These are phyloP conservation scores for Arxiozyma bovina DNA, from an alignment of 1,139 yeast species.

Conservation along the genomic window DNA sequence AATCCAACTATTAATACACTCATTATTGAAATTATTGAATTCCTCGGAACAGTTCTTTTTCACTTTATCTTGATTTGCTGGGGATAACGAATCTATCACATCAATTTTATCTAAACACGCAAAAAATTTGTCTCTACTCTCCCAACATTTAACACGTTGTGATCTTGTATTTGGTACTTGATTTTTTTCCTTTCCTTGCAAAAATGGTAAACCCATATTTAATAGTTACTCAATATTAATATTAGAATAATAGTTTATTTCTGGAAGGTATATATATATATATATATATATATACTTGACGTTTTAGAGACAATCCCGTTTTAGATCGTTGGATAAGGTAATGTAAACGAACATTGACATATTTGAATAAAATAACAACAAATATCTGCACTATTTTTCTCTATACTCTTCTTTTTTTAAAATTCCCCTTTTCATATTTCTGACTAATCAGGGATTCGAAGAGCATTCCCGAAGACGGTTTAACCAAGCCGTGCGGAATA, in stretches of 20 bases:
- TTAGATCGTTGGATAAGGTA: no score
- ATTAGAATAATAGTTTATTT: neutral
- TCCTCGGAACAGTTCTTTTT: slow-evolving; percentile 38
- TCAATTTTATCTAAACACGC: slow-evolving; percentile 47
- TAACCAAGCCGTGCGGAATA: no score
- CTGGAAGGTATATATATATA: neutral
- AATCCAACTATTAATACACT: slow-evolving; percentile 63
- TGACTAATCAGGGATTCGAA: no score
- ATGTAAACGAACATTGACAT: no score
- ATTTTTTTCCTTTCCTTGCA: neutral
- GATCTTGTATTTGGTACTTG: slow-evolving; percentile 34
- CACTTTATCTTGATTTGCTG: slow-evolving; percentile 21
- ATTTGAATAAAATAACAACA: no score
- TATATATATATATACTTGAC: neutral
- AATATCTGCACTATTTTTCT: no score
- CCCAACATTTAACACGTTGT: slow-evolving; percentile 58
- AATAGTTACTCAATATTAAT: neutral
- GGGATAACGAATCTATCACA: slow-evolving; percentile 38
- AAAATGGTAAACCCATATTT: neutral
- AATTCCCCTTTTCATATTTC: no score
- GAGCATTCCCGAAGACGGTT: no score
- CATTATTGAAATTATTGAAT: slow-evolving; percentile 40
- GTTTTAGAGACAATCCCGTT: no score
- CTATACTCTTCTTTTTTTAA: no score
- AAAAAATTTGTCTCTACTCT: slow-evolving; percentile 51